phyloP scores from a whole-genome alignment of 768 basidiomycete genomes.

The Suillus americanus region DNA sequence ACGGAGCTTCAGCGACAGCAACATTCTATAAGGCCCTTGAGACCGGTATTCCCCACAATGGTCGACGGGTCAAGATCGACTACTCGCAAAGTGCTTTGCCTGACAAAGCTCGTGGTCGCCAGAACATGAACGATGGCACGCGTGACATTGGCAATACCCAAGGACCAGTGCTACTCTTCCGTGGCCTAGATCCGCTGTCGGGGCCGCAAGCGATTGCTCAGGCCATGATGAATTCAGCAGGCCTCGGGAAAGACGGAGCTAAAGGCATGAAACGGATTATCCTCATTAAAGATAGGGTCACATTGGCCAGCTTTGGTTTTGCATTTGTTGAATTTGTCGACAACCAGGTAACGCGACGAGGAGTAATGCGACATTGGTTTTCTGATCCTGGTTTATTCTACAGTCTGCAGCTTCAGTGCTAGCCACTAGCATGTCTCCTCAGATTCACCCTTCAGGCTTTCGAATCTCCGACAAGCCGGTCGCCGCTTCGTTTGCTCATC shows the following conservation, averaged over 20 bases:
- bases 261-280: constrained; percentile 87
- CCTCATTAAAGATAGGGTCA: constrained; percentile 85
- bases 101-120: constrained; percentile 59
- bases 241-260: constrained; percentile 73
- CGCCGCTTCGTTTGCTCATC: constrained; percentile 90
- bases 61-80: constrained; percentile 91
- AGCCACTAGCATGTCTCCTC: constrained; percentile 83
- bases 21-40: constrained; percentile 76
- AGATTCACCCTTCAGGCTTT: constrained; percentile 90
- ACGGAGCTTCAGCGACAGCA: constrained; percentile 74
- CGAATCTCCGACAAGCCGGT: constrained; percentile 87
- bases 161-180: constrained; percentile 81
- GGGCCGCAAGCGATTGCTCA: constrained; percentile 85
- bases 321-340: constrained; percentile 93
- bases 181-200: constrained; percentile 86
- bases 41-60: constrained; percentile 67
- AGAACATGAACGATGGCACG: constrained; percentile 87
- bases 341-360: constrained; percentile 53
- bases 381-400: constrained; percentile 14
- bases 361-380: neutral
- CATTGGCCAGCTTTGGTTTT: constrained; percentile 89
- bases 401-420: constrained; percentile 84
- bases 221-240: constrained; percentile 80
- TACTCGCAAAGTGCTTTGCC: constrained; percentile 86
- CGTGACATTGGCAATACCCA: constrained; percentile 91